Percentiles rank a stretch among this genome's conserved stretches.
phyloP scores from a whole-genome alignment of 352 stramenopile species.

The Ophiocytium majus region DNA sequence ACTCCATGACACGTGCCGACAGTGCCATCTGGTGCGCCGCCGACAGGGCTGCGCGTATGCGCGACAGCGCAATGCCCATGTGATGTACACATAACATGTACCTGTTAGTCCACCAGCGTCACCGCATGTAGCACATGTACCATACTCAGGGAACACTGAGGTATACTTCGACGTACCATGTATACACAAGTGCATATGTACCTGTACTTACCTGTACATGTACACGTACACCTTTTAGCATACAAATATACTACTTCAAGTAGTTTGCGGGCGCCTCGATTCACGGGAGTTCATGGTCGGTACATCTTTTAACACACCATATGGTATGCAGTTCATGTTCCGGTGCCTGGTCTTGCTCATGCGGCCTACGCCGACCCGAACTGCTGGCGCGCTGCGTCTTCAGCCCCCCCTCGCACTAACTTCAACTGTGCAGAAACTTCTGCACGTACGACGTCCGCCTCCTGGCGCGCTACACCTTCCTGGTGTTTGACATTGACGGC shows the following conservation, averaged over 20 bases:
- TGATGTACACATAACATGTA: background rate
- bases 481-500: slow-evolving; percentile 37
- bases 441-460: background rate
- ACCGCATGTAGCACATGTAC: too few species aligned
- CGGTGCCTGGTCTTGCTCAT: slow-evolving; percentile 14
- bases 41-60: too few species aligned
- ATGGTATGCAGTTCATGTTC: slow-evolving; percentile 28
- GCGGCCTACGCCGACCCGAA: background rate
- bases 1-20: too few species aligned
- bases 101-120: background rate
- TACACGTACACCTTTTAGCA: too few species aligned
- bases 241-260: too few species aligned
- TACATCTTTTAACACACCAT: slow-evolving; percentile 41
- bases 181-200: too few species aligned
- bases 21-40: too few species aligned
- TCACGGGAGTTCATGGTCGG: slow-evolving; percentile 61
- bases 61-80: too few species aligned
- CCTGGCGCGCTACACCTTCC: slow-evolving; percentile 18
- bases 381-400: background rate
- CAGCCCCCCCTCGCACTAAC: background rate
- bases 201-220: too few species aligned
- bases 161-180: too few species aligned
- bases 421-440: background rate
- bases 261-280: slow-evolving; percentile 54
- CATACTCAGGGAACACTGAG: too few species aligned